Evolutionary conservation across 139 green algal genomes (phyloP), one percentile per base, ranked within the genome.

Genomic region (Marvania coccoides): DNA sequence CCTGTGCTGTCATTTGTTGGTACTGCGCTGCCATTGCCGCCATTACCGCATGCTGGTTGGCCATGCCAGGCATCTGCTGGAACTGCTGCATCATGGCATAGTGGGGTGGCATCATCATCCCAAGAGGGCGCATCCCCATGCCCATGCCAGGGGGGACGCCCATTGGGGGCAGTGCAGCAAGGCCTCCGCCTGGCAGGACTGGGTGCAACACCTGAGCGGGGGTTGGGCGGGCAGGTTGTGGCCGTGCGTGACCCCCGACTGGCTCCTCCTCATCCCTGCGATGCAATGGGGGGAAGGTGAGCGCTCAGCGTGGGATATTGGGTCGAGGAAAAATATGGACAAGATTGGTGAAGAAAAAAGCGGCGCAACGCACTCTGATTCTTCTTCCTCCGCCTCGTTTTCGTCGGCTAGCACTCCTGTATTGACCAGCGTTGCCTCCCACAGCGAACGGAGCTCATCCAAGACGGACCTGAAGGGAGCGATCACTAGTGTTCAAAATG

Each of bases 391-490:
- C 33, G 59, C 33, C 19, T 55, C 37, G 35, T 64, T 68, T 37
- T 57, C 26, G 28, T 67, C 39, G 29, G 46, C 65, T 29, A 85
- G 40, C n/a, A 84, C 71, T 0, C 82, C 82, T 24, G 78, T 73
- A 28, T 77, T 33, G 9, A 65, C 58, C 7, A 88, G 61, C 45
- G 83, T 83, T 24, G 68, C 56, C 58, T 88, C 80, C 82, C 82
- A 88, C 10, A 74, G 65, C 13, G 53, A 31, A 24, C 75, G 65
- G 26, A 88, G 69, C 63, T 87, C 72, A 57, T 77, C 76, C 37
- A 88, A 66, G 26, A 88, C 71, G 31, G 67, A 72, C 62, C 82
- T 88, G 76, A 62, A n/a, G 3, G 23, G 26, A 39, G 28, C 23
- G n/a, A 12, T 48, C 59, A 14, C 19, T 28, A 51, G 42, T 51